Evolutionary conservation across 2,329 filamentous ascomycete genomes (phyloP).

Genomic region (Pochonia chlamydosporia): DNA sequence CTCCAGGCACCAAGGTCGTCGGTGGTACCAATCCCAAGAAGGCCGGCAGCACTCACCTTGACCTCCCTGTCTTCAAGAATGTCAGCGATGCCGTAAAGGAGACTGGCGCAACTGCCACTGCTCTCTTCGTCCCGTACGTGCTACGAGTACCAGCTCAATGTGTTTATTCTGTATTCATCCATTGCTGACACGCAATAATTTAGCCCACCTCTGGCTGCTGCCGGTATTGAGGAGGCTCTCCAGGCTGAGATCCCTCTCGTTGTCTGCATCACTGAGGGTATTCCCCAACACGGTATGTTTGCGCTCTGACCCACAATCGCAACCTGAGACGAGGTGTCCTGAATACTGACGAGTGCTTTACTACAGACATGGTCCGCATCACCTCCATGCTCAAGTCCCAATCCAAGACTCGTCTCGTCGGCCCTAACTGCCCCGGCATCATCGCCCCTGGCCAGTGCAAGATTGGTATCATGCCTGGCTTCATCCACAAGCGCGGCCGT

Average conservation of each 20-base stretch:
- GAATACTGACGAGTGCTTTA: slow-evolving; percentile 10
- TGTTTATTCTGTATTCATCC: slow-evolving; percentile 7
- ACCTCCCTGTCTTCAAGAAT: slow-evolving; percentile 85
- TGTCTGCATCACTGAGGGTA: slow-evolving; percentile 97
- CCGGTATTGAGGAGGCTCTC: slow-evolving; percentile 95
- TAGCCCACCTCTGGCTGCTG: slow-evolving; percentile 84
- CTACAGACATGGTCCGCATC: slow-evolving; percentile 93
- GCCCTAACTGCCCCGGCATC: slow-evolving; percentile 97
- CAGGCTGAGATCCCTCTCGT: slow-evolving; percentile 87
- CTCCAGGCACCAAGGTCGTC: slow-evolving; percentile 88
- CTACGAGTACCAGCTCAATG: not conserved
- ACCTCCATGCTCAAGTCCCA: slow-evolving; percentile 97
- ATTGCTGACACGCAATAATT: slow-evolving; percentile 29
- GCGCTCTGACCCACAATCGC: not conserved
- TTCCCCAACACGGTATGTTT: slow-evolving; percentile 83
- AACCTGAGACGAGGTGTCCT: slow-evolving; percentile 1
- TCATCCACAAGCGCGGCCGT: slow-evolving; percentile 99
- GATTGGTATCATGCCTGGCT: slow-evolving; percentile 98
- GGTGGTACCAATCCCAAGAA: slow-evolving; percentile 99
- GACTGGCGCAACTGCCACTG: slow-evolving; percentile 85
- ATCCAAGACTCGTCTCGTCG: slow-evolving; percentile 92
- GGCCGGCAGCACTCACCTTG: slow-evolving; percentile 84
- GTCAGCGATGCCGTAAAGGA: slow-evolving; percentile 84
- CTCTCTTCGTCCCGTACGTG: slow-evolving; percentile 89
- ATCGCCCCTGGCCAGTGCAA: slow-evolving; percentile 96